Base-by-base conservation (phyloP, 352 stramenopile genomes). In the Plasmopara muralis region DNA sequence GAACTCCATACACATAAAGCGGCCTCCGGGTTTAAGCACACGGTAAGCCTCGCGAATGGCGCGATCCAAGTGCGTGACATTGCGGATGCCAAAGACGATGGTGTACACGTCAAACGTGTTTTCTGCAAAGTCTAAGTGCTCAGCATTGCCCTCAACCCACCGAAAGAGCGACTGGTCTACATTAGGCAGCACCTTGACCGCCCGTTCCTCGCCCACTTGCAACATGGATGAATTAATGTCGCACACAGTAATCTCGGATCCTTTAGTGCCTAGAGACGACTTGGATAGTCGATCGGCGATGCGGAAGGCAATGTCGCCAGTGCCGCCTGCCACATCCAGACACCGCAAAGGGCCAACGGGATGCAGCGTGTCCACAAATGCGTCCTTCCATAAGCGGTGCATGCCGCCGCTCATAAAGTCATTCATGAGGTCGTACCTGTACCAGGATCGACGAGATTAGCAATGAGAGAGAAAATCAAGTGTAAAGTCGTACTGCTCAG, bases 151-250 rank as follows among this genome's bases (percentile, higher is more conserved):
- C 66, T 98, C 76, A 14, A 94, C 74, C 77, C 97, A 99, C 25
- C 68, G 66, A 56, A 95, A 89, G 44, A 92, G 66, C 34, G 62
- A 58, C 35, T 55, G 57, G 55, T 77, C 57, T 55, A 78, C 66
- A 42, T 79, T 57, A 8, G 78, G 74, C 39, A 87, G 53, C 50
- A 92, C 59, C 68, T 93, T 68, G 50, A 72, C 37, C 43, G 93
- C 95, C 25, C 95, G 77, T 55, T 89, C 68, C 58, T 97, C 69
- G 41, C 96, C 96, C 14, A 99, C 96, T 44, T 96, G 73, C 10
- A 99, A 79, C 97, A 99, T 99, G 66, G 97, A 97, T 42, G 80
- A 85, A 72, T 99, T 99, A 65, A 99, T 99, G 70, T 99, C 97
- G 64, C 89, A 98, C 37, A 99, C 94, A 10, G 95, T 97, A 46